Evolutionary conservation across 2,329 filamentous ascomycete genomes (phyloP).

Genomic region (Colletotrichum echinochloae): DNA sequence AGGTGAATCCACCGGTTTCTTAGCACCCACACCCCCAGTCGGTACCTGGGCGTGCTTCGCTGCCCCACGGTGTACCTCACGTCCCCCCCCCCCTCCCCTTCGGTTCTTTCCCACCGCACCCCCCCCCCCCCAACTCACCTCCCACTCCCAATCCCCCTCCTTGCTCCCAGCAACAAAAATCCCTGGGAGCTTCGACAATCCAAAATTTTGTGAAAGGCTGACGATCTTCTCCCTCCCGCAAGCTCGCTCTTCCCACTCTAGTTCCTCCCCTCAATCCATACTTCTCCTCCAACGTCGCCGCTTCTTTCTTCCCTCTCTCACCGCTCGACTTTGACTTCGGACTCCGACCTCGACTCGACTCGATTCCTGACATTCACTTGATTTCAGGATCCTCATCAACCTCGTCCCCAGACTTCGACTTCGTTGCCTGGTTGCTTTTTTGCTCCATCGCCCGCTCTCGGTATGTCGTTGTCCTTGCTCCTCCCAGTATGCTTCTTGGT

Average conservation of each 20-base stretch:
- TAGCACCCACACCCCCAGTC: slow-evolving; percentile 26
- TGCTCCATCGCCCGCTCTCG: slow-evolving; percentile 26
- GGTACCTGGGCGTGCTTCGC: slow-evolving; percentile 30
- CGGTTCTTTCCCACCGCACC: slow-evolving; percentile 27
- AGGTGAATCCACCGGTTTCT: slow-evolving; percentile 34
- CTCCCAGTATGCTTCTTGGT: background rate
- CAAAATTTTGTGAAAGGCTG: slow-evolving; percentile 44
- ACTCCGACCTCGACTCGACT: slow-evolving; percentile 26
- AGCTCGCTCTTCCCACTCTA: slow-evolving; percentile 38
- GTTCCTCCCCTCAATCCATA: slow-evolving; percentile 37
- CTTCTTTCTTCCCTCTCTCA: slow-evolving; percentile 41
- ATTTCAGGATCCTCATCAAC: slow-evolving; percentile 38
- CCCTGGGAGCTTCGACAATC: slow-evolving; percentile 40
- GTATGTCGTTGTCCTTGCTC: slow-evolving; percentile 27
- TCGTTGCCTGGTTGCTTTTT: slow-evolving; percentile 30
- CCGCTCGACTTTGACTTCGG: slow-evolving; percentile 31
- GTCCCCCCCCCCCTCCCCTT: background rate
- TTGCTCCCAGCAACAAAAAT: slow-evolving; percentile 41
- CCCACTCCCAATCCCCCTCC: slow-evolving; percentile 29
- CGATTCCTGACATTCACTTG: slow-evolving; percentile 39
- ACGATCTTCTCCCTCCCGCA: slow-evolving; percentile 42
- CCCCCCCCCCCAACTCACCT: slow-evolving; percentile 21
- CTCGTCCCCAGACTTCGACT: slow-evolving; percentile 37
- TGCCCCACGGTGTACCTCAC: slow-evolving; percentile 35
- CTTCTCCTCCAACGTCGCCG: slow-evolving; percentile 40